Conservation (phyloP, 2,329 filamentous ascomycete species). For the Pyricularia sp. region DNA sequence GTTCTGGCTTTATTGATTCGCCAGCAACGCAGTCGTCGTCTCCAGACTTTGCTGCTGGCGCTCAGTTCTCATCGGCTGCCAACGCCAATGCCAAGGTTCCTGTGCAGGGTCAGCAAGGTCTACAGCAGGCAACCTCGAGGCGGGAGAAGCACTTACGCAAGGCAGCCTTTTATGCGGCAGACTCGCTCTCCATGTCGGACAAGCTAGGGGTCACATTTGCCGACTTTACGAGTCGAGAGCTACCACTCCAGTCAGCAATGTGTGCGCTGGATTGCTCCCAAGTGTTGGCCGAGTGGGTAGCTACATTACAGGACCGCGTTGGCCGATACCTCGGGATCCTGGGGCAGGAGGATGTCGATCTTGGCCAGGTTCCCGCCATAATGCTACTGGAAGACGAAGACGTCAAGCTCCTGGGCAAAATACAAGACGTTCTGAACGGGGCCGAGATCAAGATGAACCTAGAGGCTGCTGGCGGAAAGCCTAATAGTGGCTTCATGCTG, state of each 20-base stretch:
- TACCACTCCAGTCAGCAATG: conserved; percentile 84
- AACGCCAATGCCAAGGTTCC: neutral
- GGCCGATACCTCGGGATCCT: conserved; percentile 81
- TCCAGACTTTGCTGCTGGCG: conserved; percentile 31
- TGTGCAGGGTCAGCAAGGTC: conserved; percentile 16
- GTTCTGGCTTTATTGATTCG: conserved; percentile 39
- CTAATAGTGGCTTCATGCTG: conserved; percentile 40
- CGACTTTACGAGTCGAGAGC: conserved; percentile 72
- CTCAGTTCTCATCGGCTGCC: conserved; percentile 9
- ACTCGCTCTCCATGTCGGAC: conserved; percentile 82
- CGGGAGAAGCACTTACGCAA: conserved; percentile 84
- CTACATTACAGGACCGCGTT: conserved; percentile 88
- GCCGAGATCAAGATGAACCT: conserved; percentile 72
- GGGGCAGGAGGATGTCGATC: conserved; percentile 72
- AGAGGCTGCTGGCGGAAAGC: conserved; percentile 22
- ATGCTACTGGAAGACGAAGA: conserved; percentile 92
- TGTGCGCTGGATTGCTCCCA: conserved; percentile 92
- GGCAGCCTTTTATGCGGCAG: conserved; percentile 90
- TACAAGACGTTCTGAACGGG: conserved; percentile 67
- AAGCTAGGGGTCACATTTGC: conserved; percentile 78
- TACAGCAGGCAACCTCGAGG: conserved; percentile 42
- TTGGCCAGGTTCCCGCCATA: conserved; percentile 71
- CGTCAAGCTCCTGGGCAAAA: conserved; percentile 71
- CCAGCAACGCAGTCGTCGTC: conserved; percentile 42
- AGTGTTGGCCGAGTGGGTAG: conserved; percentile 89